Evolutionary conservation across 208 protist species (phyloP), one percentile per base, ranked within the genome.

Genomic region (Acanthamoeba royreba): DNA sequence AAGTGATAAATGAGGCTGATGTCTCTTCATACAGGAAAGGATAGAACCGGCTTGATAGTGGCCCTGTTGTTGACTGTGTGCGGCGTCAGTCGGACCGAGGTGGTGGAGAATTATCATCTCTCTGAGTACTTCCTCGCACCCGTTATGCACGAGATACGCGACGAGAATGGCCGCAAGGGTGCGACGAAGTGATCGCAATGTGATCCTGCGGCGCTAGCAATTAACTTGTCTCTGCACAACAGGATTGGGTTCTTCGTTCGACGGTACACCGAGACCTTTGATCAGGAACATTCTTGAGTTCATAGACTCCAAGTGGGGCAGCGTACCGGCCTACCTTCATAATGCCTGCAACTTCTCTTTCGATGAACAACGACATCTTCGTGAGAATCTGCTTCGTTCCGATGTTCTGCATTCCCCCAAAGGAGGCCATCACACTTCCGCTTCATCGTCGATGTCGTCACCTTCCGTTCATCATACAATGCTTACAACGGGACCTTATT

Each of bases 261-360:
- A 88, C 28, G 79, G 79, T 2, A 88, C 79, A 31, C 79, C 79
- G 31, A 25, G 49, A 8, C 17, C n/a, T 17, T 28, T 92, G 35
- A 92, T 92, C 9, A 31, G 40, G 7, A 47, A 92, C 42, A 31
- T 92, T 1, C 45, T 92, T 2, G 55, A 92, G 55, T 92, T 66
- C 19, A 92, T 92, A 22, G 86, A 92, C 86, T 35, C 35, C 58
- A 47, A 92, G 45, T 92, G 86, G 86, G 86, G 86, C 47, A 42
- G 42, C 35, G 86, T 92, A 25, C 49, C 55, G 38, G 33, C 22
- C 55, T 92, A 77, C 61, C 45, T 92, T 17, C 86, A 92, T 40
- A 69, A 74, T 31, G 86, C 86, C 11, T 92, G 86, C 61, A 74
- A 74, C 86, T 92, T 92, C 61, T 42, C 86, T 1, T 92, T 77